phyloP scores from a whole-genome alignment of 2,329 filamentous ascomycete species.

The Aureobasidium sp. region DNA sequence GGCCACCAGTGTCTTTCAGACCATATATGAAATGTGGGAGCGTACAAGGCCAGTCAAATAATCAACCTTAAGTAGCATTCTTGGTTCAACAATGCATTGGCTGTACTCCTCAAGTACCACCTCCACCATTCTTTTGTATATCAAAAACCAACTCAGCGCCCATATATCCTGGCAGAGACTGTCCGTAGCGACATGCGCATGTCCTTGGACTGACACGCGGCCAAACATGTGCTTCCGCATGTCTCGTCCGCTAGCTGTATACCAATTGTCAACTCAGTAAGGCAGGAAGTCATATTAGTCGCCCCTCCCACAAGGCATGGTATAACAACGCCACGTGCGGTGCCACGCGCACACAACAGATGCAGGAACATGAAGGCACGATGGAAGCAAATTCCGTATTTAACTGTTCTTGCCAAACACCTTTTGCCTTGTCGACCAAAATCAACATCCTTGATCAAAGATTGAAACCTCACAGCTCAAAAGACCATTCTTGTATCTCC shows the following conservation, averaged over 20 bases:
- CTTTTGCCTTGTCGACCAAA: not conserved
- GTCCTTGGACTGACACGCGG: not conserved
- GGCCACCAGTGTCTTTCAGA: slow-evolving; percentile 87
- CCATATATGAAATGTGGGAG: slow-evolving; percentile 42
- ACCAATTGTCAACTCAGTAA: not conserved
- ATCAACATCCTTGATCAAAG: not conserved
- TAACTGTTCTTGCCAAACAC: not conserved
- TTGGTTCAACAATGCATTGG: not conserved
- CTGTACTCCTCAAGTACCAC: not conserved
- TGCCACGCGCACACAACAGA: not conserved
- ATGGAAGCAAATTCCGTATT: not conserved
- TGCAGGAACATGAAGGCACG: slow-evolving; percentile 3
- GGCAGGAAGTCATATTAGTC: not conserved
- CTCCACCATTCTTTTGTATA: not conserved
- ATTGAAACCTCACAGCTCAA: not conserved
- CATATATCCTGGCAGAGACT: not conserved
- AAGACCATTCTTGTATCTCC: not conserved
- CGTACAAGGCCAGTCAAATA: not conserved
- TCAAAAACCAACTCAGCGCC: not conserved
- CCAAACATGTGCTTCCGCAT: not conserved
- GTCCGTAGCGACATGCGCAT: not conserved
- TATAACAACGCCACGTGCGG: slow-evolving; percentile 6
- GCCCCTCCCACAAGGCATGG: not conserved
- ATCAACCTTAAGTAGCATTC: not conserved
- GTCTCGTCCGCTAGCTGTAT: not conserved